Evolutionary conservation across 768 basidiomycete genomes (phyloP).

Genomic region (Cytidiella melzeri): DNA sequence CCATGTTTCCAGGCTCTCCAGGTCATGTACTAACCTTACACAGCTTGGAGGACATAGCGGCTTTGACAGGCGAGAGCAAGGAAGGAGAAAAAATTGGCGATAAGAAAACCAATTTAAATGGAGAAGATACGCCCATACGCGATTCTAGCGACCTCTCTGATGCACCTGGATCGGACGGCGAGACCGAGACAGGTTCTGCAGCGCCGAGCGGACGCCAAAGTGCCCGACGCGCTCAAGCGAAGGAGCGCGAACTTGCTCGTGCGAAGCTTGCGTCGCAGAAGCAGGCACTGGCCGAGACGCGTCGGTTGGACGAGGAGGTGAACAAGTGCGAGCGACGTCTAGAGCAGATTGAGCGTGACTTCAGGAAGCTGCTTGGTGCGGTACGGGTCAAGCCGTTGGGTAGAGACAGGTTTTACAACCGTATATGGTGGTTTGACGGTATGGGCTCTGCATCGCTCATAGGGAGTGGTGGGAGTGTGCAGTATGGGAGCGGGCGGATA

Average conservation of each 20-base stretch:
- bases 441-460: slow-evolving; percentile 80
- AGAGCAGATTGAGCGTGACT: slow-evolving; percentile 88
- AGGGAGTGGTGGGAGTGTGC: slow-evolving; percentile 68
- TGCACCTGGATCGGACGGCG: slow-evolving; percentile 52
- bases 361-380: slow-evolving; percentile 80
- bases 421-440: slow-evolving; percentile 99
- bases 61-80: slow-evolving; percentile 48
- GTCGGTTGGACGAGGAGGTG: slow-evolving; percentile 83
- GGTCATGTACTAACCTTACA: neutral
- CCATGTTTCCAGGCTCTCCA: slow-evolving; percentile 7
- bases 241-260: slow-evolving; percentile 75
- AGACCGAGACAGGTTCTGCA: slow-evolving; percentile 53
- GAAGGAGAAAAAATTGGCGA: slow-evolving; percentile 34
- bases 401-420: slow-evolving; percentile 88
- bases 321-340: slow-evolving; percentile 75
- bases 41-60: slow-evolving; percentile 71
- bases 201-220: slow-evolving; percentile 26
- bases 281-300: slow-evolving; percentile 77
- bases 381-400: slow-evolving; percentile 87
- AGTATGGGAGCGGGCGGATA: slow-evolving; percentile 84
- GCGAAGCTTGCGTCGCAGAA: slow-evolving; percentile 75
- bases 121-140: slow-evolving; percentile 55
- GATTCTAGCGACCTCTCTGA: slow-evolving; percentile 75
- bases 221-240: slow-evolving; percentile 55
- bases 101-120: slow-evolving; percentile 34